These are phyloP conservation scores for Fusarium algeriense DNA, from an alignment of 2,329 filamentous ascomycete species.

Conservation along the genomic window DNA sequence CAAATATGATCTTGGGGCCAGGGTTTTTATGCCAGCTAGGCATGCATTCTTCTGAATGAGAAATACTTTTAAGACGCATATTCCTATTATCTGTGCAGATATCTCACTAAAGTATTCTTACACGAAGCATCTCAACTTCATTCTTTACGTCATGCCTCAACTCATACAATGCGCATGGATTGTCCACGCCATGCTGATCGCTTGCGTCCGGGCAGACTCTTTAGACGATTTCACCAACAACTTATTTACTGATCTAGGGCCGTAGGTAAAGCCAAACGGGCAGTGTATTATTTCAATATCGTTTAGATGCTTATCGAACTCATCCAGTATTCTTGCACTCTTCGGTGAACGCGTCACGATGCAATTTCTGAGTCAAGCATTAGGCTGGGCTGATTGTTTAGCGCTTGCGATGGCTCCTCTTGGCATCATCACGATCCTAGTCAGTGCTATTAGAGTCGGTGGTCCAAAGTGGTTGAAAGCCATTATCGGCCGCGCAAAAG, in stretches of 20 bases:
- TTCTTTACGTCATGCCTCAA: too few species aligned
- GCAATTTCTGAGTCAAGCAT: conserved; percentile 61
- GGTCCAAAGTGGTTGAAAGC: conserved; percentile 58
- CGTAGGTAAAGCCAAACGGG: background rate
- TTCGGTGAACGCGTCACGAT: conserved; percentile 62
- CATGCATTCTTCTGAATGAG: too few species aligned
- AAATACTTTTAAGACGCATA: too few species aligned
- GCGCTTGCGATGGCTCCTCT: conserved; percentile 61
- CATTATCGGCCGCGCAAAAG: conserved; percentile 59
- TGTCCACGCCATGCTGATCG: too few species aligned
- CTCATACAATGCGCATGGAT: too few species aligned
- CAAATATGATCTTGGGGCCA: too few species aligned
- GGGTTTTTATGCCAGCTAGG: too few species aligned
- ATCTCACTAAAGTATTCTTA: too few species aligned
- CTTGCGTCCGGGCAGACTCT: background rate
- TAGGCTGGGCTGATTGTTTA: conserved; percentile 57
- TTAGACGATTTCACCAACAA: conserved; percentile 14
- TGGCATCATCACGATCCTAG: conserved; percentile 59
- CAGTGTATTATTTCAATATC: too few species aligned
- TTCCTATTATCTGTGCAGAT: too few species aligned
- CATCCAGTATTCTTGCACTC: conserved; percentile 10
- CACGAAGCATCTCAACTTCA: too few species aligned
- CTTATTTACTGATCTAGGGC: conserved; percentile 1
- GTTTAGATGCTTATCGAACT: background rate
- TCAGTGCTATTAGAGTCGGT: conserved; percentile 59